A percentile compares a stretch with the other conserved stretches of the same genome.
phyloP scores from a whole-genome alignment of 805 yeast species.

The Starmerella apicola region DNA sequence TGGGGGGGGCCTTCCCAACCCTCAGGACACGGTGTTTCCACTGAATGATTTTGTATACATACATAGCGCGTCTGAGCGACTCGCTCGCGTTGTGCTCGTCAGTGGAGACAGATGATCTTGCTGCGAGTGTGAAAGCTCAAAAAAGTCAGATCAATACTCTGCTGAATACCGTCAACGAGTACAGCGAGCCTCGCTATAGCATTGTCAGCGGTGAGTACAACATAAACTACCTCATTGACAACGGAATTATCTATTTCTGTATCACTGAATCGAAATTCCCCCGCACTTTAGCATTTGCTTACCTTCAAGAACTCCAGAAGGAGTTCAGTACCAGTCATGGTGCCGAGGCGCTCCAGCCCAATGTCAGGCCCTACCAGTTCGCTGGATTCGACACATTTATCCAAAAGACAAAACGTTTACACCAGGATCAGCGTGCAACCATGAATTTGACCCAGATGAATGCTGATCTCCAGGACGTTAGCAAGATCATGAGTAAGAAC shows the following conservation, averaged over 20 bases:
- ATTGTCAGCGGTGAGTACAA: slow-evolving; percentile 63
- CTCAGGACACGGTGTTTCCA: no score
- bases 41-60: slow-evolving; percentile 27
- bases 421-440: slow-evolving; percentile 84
- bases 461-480: slow-evolving; percentile 82
- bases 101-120: slow-evolving; percentile 62
- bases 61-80: slow-evolving; percentile 25
- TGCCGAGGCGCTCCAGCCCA: slow-evolving; percentile 45
- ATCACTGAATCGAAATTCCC: slow-evolving; percentile 74
- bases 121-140: slow-evolving; percentile 49
- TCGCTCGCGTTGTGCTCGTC: slow-evolving; percentile 83
- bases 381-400: slow-evolving; percentile 59
- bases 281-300: slow-evolving; percentile 77
- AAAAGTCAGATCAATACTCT: slow-evolving; percentile 75
- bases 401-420: slow-evolving; percentile 76
- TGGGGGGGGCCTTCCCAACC: no score
- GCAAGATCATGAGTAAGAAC: slow-evolving; percentile 89
- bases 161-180: slow-evolving; percentile 59
- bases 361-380: slow-evolving; percentile 81
- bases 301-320: slow-evolving; percentile 63
- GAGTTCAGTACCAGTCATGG: slow-evolving; percentile 78
- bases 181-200: slow-evolving; percentile 74
- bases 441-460: slow-evolving; percentile 76
- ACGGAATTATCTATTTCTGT: slow-evolving; percentile 62
- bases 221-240: slow-evolving; percentile 56